Conservation (phyloP, 2,329 filamentous ascomycete species). For the Ilyonectria sp. region DNA sequence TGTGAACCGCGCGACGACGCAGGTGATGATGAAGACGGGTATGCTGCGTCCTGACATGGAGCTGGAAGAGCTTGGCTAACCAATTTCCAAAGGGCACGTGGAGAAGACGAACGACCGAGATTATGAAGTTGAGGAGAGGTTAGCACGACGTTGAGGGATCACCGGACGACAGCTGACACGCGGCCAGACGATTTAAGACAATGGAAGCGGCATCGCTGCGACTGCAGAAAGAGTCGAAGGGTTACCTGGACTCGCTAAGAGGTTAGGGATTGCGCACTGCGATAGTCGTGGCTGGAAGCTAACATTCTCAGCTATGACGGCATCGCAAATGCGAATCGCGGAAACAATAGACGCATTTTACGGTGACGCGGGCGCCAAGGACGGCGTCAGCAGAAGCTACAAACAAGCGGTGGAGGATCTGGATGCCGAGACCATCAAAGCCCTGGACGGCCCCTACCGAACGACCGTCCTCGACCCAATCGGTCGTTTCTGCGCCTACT, state of each 20-base stretch:
- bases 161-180: slow-evolving; percentile 39
- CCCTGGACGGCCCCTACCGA: slow-evolving; percentile 94
- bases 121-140: slow-evolving; percentile 98
- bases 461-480: slow-evolving; percentile 97
- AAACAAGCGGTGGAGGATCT: slow-evolving; percentile 98
- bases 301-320: slow-evolving; percentile 86
- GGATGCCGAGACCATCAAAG: slow-evolving; percentile 98
- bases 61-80: slow-evolving; percentile 28
- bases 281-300: slow-evolving; percentile 22
- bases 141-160: slow-evolving; percentile 33
- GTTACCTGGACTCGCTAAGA: slow-evolving; percentile 95
- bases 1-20: slow-evolving; percentile 98
- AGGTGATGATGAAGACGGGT: slow-evolving; percentile 99
- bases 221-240: slow-evolving; percentile 97
- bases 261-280: slow-evolving; percentile 62
- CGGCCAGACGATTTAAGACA: slow-evolving; percentile 87
- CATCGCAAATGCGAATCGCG: slow-evolving; percentile 98
- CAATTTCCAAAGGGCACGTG: slow-evolving; percentile 79
- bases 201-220: slow-evolving; percentile 96
- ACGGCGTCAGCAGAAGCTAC: slow-evolving; percentile 96
- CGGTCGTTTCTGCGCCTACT: slow-evolving; percentile 96
- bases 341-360: slow-evolving; percentile 99
- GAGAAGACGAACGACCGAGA: slow-evolving; percentile 99
- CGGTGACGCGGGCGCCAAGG: slow-evolving; percentile 92
- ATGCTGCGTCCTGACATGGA: slow-evolving; percentile 46